phyloP scores from a whole-genome alignment of 208 protist genomes.

The Leishmania turanica region DNA sequence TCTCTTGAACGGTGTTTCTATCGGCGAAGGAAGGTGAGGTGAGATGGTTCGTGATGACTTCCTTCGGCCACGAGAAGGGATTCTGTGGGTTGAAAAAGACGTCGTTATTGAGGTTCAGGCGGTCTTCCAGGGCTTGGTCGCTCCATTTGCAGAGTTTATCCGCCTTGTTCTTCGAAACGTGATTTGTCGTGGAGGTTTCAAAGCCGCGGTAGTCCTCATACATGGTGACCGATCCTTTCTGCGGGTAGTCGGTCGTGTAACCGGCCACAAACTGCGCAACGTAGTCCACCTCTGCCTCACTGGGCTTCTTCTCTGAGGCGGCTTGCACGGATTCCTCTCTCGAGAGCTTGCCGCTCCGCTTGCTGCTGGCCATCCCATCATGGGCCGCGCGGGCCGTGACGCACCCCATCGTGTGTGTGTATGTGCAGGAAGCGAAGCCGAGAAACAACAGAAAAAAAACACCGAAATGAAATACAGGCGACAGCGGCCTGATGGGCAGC shows the following conservation, averaged over 20 bases:
- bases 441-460: background rate
- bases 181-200: constrained; percentile 46
- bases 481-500: background rate
- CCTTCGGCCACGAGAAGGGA: constrained; percentile 45
- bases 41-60: constrained; percentile 38
- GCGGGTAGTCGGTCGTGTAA: constrained; percentile 33
- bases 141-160: constrained; percentile 71
- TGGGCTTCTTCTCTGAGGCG: constrained; percentile 4
- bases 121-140: constrained; percentile 51
- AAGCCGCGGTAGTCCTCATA: constrained; percentile 71
- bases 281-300: constrained; percentile 11
- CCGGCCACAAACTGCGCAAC: constrained; percentile 31
- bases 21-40: constrained; percentile 30
- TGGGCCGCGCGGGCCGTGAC: constrained; percentile 12
- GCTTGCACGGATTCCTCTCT: background rate
- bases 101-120: constrained; percentile 41
- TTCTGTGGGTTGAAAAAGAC: constrained; percentile 65
- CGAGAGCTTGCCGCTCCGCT: background rate
- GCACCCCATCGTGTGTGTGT: constrained; percentile 38
- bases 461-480: background rate
- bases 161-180: constrained; percentile 48
- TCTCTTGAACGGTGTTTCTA: constrained; percentile 16
- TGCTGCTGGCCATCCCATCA: constrained; percentile 3
- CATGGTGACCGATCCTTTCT: constrained; percentile 36
- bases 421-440: background rate